Percentiles rank a stretch among this genome's conserved stretches.
These are phyloP conservation scores for Maudiozyma pseudohumilis DNA, from an alignment of 805 yeast species.

Conservation along the genomic window DNA sequence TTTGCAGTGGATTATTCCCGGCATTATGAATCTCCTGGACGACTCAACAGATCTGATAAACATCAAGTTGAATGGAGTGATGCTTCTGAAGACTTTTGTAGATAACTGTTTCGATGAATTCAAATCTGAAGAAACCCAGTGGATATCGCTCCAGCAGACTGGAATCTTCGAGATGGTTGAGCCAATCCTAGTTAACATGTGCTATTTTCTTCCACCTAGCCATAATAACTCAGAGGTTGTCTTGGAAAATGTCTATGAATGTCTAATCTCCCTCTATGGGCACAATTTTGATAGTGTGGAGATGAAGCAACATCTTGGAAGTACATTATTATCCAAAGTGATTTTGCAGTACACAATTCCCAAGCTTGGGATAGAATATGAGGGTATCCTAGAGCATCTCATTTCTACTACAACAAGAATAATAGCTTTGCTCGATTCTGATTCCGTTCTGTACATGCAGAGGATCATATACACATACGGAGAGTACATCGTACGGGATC, in stretches of 20 bases:
- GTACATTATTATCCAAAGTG: slow-evolving; percentile 15
- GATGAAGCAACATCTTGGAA: slow-evolving; percentile 7
- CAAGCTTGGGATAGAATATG: slow-evolving; percentile 16
- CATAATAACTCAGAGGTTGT: slow-evolving; percentile 12
- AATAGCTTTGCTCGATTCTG: slow-evolving; percentile 2
- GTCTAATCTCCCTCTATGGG: slow-evolving; percentile 15
- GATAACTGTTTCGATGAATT: slow-evolving; percentile 8
- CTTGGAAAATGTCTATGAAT: slow-evolving; percentile 16
- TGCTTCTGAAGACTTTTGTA: slow-evolving; percentile 14
- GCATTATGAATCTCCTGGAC: slow-evolving; percentile 25
- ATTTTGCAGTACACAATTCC: slow-evolving; percentile 22
- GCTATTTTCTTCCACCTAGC: slow-evolving; percentile 24
- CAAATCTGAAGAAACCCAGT: slow-evolving; percentile 5
- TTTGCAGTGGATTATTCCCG: slow-evolving; percentile 29
- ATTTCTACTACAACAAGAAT: slow-evolving; percentile 5
- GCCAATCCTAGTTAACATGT: slow-evolving; percentile 18
- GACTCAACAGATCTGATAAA: slow-evolving; percentile 20
- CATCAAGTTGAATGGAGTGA: slow-evolving; percentile 21
- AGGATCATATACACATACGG: slow-evolving; percentile 23
- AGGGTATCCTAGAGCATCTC: slow-evolving; percentile 11
- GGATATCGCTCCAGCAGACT: slow-evolving; percentile 18
- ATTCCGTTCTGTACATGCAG: slow-evolving; percentile 13
- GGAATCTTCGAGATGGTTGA: slow-evolving; percentile 22
- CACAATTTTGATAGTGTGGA: slow-evolving; percentile 4
- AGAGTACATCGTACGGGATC: slow-evolving; percentile 21